phyloP scores from a whole-genome alignment of 2,329 filamentous ascomycete genomes.

The Nigrospora sphaerica region DNA sequence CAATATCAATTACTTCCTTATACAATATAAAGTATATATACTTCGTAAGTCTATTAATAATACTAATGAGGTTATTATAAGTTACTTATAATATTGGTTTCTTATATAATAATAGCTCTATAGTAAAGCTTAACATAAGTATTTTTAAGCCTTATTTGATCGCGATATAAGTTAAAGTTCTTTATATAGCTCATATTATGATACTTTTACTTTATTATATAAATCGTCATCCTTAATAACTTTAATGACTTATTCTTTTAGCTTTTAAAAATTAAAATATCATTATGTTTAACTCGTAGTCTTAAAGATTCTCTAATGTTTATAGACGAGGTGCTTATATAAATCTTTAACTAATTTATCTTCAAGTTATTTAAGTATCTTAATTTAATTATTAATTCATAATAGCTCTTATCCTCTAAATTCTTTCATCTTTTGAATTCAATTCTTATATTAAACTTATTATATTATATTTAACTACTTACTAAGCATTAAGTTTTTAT shows the following conservation, averaged over 20 bases:
- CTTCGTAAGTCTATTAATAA: not conserved
- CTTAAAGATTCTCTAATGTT: slow-evolving; percentile 1
- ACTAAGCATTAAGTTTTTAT: too few relatives aligned
- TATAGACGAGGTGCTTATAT: not conserved
- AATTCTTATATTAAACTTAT: not conserved
- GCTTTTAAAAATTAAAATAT: not conserved
- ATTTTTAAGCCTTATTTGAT: not conserved
- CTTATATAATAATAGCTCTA: too few relatives aligned
- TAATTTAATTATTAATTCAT: not conserved
- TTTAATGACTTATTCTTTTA: too few relatives aligned
- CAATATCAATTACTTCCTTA: too few relatives aligned
- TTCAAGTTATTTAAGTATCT: not conserved
- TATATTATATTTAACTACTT: not conserved
- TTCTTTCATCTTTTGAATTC: not conserved
- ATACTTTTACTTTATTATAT: not conserved
- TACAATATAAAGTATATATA: too few relatives aligned
- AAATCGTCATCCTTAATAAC: not conserved
- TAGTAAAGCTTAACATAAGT: not conserved
- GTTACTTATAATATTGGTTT: not conserved
- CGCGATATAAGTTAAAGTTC: not conserved
- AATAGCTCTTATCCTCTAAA: not conserved
- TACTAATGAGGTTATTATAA: not conserved
- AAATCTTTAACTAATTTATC: not conserved
- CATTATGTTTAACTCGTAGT: too few relatives aligned
- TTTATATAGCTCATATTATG: not conserved